phyloP scores from a whole-genome alignment of 1,284 basidiomycete species.

The Apiotrichum domesticum region DNA sequence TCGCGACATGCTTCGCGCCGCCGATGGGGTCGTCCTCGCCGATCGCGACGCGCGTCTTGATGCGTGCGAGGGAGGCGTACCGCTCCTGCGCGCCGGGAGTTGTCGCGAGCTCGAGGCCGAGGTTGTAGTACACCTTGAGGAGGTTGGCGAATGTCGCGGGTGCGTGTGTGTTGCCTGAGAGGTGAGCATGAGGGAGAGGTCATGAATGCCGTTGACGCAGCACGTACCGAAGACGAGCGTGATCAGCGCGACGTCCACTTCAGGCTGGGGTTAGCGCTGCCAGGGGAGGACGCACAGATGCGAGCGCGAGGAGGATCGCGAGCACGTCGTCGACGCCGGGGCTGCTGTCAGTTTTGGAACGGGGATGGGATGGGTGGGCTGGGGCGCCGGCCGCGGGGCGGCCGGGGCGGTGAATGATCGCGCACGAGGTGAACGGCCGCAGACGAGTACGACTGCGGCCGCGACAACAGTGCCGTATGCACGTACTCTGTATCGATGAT shows the following conservation, averaged over 20 bases:
- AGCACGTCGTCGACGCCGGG: conserved; percentile 82
- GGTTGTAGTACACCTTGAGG: conserved; percentile 66
- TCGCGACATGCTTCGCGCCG: conserved; percentile 70
- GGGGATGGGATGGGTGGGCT: not conserved
- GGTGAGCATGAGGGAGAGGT: too few species aligned
- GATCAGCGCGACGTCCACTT: conserved; percentile 61
- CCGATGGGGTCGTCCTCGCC: conserved; percentile 69
- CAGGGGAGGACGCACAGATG: conserved; percentile 23
- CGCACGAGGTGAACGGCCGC: too few species aligned
- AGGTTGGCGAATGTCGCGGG: conserved; percentile 57
- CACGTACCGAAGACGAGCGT: conserved; percentile 67
- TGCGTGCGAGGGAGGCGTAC: conserved; percentile 52
- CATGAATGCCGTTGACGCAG: not conserved
- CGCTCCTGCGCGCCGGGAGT: conserved; percentile 55
- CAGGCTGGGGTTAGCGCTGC: conserved; percentile 50
- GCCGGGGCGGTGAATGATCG: too few species aligned
- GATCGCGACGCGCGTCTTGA: conserved; percentile 59
- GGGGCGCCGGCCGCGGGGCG: not conserved
- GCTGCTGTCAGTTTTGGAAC: conserved; percentile 13
- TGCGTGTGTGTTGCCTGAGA: conserved; percentile 63
- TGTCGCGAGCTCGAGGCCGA: conserved; percentile 60
- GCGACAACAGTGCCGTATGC: too few species aligned
- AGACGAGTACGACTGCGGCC: not conserved
- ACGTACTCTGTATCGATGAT: conserved; percentile 45
- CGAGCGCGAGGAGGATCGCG: conserved; percentile 53